Percentiles rank a stretch among this genome's conserved stretches.
phyloP scores from a whole-genome alignment of 2,329 filamentous ascomycete genomes.

The Magnaporthiopsis incrustans region DNA sequence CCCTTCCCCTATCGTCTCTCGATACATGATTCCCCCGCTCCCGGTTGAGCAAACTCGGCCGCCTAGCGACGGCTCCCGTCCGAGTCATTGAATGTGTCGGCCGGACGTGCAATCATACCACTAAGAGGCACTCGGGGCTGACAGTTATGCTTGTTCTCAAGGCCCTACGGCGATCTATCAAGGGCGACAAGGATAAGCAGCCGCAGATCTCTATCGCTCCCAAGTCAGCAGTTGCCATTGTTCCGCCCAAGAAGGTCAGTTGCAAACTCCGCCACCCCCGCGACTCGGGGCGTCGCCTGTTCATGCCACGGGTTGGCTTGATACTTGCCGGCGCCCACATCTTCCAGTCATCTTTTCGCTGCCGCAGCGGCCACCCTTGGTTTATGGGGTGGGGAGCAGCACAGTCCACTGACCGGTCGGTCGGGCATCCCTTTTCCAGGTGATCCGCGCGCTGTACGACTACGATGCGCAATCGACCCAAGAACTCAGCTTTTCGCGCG shows the following conservation, averaged over 20 bases:
- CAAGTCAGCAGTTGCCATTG: slow-evolving; percentile 80
- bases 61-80: not conserved
- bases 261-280: slow-evolving; percentile 7
- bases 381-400: not conserved
- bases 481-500: slow-evolving; percentile 84
- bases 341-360: not conserved
- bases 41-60: not conserved
- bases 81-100: not conserved
- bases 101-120: not conserved
- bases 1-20: not conserved
- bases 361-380: not conserved
- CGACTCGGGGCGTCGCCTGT: not conserved
- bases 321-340: not conserved
- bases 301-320: not conserved
- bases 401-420: not conserved
- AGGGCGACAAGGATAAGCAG: slow-evolving; percentile 74
- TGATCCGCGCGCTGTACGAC: slow-evolving; percentile 94
- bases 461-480: slow-evolving; percentile 70
- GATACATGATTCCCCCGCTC: not conserved
- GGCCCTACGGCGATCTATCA: slow-evolving; percentile 82
- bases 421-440: slow-evolving; percentile 40
- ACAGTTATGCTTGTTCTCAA: slow-evolving; percentile 40
- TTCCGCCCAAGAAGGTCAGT: slow-evolving; percentile 85
- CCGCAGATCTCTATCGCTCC: slow-evolving; percentile 69
- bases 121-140: slow-evolving; percentile 21